These are phyloP conservation scores for Diaporthe helianthi DNA, from an alignment of 2,329 filamentous ascomycete genomes.

Conservation along the genomic window DNA sequence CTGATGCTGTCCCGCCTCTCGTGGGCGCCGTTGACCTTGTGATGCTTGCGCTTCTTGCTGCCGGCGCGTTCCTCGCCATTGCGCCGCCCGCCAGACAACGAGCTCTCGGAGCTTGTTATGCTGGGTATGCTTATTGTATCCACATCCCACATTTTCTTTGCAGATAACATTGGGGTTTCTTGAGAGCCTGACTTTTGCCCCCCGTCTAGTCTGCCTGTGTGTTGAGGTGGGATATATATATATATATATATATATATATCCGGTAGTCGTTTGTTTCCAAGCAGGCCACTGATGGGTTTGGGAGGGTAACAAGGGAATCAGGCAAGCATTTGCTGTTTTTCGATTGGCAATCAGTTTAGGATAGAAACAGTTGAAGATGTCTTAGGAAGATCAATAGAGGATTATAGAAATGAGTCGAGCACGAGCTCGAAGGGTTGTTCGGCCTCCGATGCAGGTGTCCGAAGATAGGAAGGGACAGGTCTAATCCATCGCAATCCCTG, in stretches of 20 bases:
- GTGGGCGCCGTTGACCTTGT: slow-evolving; percentile 36
- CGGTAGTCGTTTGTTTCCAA: neutral
- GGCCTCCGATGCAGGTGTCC: slow-evolving; percentile 25
- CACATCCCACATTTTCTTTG: slow-evolving; percentile 28
- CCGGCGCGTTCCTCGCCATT: slow-evolving; percentile 30
- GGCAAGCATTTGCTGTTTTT: slow-evolving; percentile 2
- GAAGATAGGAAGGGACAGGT: neutral
- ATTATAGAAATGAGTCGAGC: neutral
- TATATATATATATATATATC: neutral
- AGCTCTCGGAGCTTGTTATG: no score
- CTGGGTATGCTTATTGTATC: slow-evolving; percentile 32
- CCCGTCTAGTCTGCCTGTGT: neutral
- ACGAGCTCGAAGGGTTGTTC: slow-evolving; percentile 11
- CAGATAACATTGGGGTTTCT: neutral
- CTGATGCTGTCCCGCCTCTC: slow-evolving; percentile 61
- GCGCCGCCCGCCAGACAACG: slow-evolving; percentile 29
- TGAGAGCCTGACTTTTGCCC: neutral
- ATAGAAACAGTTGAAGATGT: neutral
- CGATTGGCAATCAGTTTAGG: neutral
- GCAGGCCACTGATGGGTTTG: neutral
- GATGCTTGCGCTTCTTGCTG: slow-evolving; percentile 38
- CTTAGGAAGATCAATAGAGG: slow-evolving; percentile 11
- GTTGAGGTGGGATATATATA: neutral
- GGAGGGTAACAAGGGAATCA: neutral
- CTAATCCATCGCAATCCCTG: neutral